Evolutionary conservation across 1,139 yeast species (phyloP).

Genomic region (Sugiyamaella xylanicola): DNA sequence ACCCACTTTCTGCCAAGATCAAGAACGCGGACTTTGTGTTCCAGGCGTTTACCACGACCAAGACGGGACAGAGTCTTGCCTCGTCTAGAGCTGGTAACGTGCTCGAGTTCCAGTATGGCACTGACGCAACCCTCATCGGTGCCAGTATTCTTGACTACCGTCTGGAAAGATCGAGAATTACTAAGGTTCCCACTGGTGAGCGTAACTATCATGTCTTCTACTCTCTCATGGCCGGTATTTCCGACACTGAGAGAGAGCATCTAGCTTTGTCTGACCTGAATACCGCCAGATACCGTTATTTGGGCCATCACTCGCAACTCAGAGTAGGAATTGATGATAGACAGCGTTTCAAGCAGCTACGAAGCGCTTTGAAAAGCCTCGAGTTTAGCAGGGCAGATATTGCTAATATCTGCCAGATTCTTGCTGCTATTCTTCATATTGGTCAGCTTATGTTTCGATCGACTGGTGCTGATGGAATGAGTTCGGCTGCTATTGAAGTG

Average conservation of each 20-base stretch:
- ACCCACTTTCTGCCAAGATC: conserved; percentile 43
- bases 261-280: conserved; percentile 40
- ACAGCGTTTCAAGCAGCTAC: conserved; percentile 43
- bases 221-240: conserved; percentile 45
- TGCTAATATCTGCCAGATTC: conserved; percentile 48
- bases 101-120: conserved; percentile 46
- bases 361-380: conserved; percentile 42
- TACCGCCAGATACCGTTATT: conserved; percentile 41
- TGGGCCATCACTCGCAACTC: conserved; percentile 48
- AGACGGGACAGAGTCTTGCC: conserved; percentile 40
- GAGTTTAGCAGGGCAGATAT: conserved; percentile 47
- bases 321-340: conserved; percentile 45
- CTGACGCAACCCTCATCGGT: conserved; percentile 45
- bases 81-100: conserved; percentile 46
- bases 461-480: conserved; percentile 41
- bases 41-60: conserved; percentile 46
- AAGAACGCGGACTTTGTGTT: conserved; percentile 43
- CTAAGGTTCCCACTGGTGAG: conserved; percentile 47
- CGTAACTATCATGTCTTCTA: conserved; percentile 48
- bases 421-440: conserved; percentile 48
- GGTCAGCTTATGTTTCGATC: conserved; percentile 46
- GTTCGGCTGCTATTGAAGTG: conserved; percentile 45
- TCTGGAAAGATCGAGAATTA: conserved; percentile 46
- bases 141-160: conserved; percentile 46
- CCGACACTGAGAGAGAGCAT: conserved; percentile 45